phyloP scores from a whole-genome alignment of 108 stramenopile genomes.

The Schizochytrium sp. region DNA sequence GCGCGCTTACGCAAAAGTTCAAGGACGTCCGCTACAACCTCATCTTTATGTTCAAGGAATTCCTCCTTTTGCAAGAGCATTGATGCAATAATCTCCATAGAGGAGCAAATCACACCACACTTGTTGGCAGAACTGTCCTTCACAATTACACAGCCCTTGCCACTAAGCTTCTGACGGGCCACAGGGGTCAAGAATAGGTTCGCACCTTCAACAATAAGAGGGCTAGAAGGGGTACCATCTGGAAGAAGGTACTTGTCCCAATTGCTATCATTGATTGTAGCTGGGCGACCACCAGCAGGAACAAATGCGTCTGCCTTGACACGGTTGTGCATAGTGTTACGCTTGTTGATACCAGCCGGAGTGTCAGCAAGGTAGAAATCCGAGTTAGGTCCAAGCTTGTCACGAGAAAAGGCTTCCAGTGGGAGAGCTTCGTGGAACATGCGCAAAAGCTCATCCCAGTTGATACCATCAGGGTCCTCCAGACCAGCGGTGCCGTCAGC shows the following conservation, averaged over 20 bases:
- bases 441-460: slow-evolving; percentile 88
- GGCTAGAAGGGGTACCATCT: slow-evolving; percentile 86
- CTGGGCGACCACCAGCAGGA: slow-evolving; percentile 95
- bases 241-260: slow-evolving; percentile 83
- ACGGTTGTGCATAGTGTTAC: slow-evolving; percentile 97
- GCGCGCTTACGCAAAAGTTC: slow-evolving; percentile 86
- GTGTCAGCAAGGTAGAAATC: slow-evolving; percentile 83
- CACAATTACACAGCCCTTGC: slow-evolving; percentile 93
- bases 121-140: slow-evolving; percentile 99
- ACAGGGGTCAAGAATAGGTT: slow-evolving; percentile 93
- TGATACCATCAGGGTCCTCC: slow-evolving; percentile 93
- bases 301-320: slow-evolving; percentile 94
- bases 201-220: slow-evolving; percentile 95
- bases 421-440: slow-evolving; percentile 81
- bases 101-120: slow-evolving; percentile 95
- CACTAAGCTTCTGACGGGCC: slow-evolving; percentile 88
- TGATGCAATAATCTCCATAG: slow-evolving; percentile 93
- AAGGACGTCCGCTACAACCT: slow-evolving; percentile 91
- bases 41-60: slow-evolving; percentile 90
- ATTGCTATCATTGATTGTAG: slow-evolving; percentile 91
- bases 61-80: slow-evolving; percentile 91
- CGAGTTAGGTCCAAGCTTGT: slow-evolving; percentile 82
- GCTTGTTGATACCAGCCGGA: slow-evolving; percentile 88
- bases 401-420: slow-evolving; percentile 83
- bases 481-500: slow-evolving; percentile 95